Evolutionary conservation across 2,329 filamentous ascomycete genomes (phyloP), one percentile per base, ranked within the genome.

Genomic region (Curvularia eragrostidis): DNA sequence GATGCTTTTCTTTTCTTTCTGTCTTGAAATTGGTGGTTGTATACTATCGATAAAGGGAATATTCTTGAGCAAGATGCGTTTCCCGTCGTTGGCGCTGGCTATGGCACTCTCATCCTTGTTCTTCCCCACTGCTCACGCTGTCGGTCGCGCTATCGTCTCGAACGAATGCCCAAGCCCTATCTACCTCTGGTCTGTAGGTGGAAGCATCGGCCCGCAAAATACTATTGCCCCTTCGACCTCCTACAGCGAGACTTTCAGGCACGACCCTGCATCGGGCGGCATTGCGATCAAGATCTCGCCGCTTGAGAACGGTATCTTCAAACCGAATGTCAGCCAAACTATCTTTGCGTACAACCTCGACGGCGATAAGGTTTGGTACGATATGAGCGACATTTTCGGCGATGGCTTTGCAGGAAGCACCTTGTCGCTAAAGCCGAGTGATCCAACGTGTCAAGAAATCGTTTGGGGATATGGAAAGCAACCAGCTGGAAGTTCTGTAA

Each of bases 111-210:
- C 43, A 6, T 3, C 28, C 18, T 39, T 47, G 8, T 30, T 67
- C 15, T 36, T 57, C 12, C 18, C 60, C 9, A 32, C 54, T 6
- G 63, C 61, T 1, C 55, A 63, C n/a, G 68, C 67, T 5, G 24
- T 66, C n/a, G 70, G 70, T 15, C 68, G 66, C 48, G 72, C 70
- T 2, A 74, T 72, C 43, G 64, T 75, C 18, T 71, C 67, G 2
- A 74, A 74, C 38, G 69, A 73, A 60, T 75, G 72, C 55, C 63
- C 68, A 30, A 50, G 38, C 0, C 66, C 68, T 1, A 50, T 74
- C 26, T 73, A 71, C 46, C 66, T 74, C 36, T 73, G 68, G 68
- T 72, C 69, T 15, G 66, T 73, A n/a, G 67, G 69, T 26, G 48
- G 62, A 48, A 55, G 46, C 32, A 62, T 67, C 19, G 46, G 64